Evolutionary conservation across 2,329 filamentous ascomycete species (phyloP), one percentile per base, ranked within the genome.

Genomic region (Gaeumannomyces tritici): DNA sequence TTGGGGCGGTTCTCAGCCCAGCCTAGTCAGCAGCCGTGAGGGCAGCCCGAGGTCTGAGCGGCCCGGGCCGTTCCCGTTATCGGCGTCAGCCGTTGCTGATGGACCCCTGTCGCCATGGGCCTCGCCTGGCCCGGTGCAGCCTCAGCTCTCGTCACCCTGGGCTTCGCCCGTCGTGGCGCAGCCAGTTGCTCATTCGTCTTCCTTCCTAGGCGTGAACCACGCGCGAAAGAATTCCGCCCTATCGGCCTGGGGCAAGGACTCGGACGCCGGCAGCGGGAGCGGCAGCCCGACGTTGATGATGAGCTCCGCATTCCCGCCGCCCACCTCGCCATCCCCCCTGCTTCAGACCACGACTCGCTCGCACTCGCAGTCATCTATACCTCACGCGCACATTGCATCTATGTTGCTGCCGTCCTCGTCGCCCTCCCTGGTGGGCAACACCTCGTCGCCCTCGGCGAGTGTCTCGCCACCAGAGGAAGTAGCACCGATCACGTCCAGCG

Each of bases 1-100:
- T 0, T 96, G 90, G 84, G 91, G 91, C 28, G 89, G 89, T 5
- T 95, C 90, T 63, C 89, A 91, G 69, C 86, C 82, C 1, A 93
- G 90, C 68, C 75, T 92, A 7, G 79, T 80, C 61, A 89, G 83
- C 66, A 84, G 82, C 3, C 79, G 80, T 51, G 80, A 81, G 59
- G 80, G 80, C 3, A 83, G 80, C 24, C 81, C 81, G 1, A 73
- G 75, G 29, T 79, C 79, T 5, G 60, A 56, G 29, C 31, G 51
- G 47, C 42, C 60, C 7, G 55, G 8, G 3, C 54, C 54, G n/a
- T 28, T 29, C 18, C 28, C 55, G 27, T 9, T 57, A 78, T 81
- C 55, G 75, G 71, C 70, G 35, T 69, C 67, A 64, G 61, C 6
- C 70, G 75, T 1, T 82, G 58, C 58, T 26, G 61, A 64, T 65